Percentiles rank a stretch among this genome's conserved stretches.
phyloP scores from a whole-genome alignment of 2,329 filamentous ascomycete genomes.

The Trichophyton simii region DNA sequence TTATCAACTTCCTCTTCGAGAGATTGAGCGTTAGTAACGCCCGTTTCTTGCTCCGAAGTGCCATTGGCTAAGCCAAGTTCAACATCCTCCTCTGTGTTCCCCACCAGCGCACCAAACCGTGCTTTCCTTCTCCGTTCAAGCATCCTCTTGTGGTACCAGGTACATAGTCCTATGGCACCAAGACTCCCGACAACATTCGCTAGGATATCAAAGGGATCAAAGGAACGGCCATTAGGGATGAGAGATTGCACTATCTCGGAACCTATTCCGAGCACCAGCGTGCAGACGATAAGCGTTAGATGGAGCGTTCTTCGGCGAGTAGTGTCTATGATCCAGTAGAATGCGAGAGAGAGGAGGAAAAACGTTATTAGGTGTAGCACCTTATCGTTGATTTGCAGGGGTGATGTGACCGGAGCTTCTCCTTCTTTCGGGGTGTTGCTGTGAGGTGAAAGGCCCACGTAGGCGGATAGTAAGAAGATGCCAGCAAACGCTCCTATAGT shows the following conservation, averaged over 20 bases:
- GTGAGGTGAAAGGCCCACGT: constrained; percentile 59
- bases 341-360: constrained; percentile 68
- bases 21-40: constrained; percentile 39
- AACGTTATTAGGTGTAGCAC: constrained; percentile 76
- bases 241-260: constrained; percentile 48
- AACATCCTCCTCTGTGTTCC: constrained; percentile 30
- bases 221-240: constrained; percentile 58
- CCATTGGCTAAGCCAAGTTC: constrained; percentile 9
- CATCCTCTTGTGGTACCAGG: constrained; percentile 94
- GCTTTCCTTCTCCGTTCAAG: constrained; percentile 68
- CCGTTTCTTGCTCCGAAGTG: constrained; percentile 48
- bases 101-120: constrained; percentile 56
- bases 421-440: constrained; percentile 22
- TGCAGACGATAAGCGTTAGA: constrained; percentile 69
- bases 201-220: constrained; percentile 73
- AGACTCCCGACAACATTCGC: constrained; percentile 76
- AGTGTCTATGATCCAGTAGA: constrained; percentile 97
- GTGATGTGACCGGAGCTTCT: constrained; percentile 28
- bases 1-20: constrained; percentile 80
- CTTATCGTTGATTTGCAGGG: constrained; percentile 69
- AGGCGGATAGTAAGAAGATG: constrained; percentile 63
- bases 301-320: constrained; percentile 73
- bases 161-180: constrained; percentile 58
- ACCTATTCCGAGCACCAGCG: constrained; percentile 45
- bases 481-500: constrained; percentile 49